These are phyloP conservation scores for Diplodia scrobiculata DNA, from an alignment of 2,329 filamentous ascomycete species.

Conservation along the genomic window DNA sequence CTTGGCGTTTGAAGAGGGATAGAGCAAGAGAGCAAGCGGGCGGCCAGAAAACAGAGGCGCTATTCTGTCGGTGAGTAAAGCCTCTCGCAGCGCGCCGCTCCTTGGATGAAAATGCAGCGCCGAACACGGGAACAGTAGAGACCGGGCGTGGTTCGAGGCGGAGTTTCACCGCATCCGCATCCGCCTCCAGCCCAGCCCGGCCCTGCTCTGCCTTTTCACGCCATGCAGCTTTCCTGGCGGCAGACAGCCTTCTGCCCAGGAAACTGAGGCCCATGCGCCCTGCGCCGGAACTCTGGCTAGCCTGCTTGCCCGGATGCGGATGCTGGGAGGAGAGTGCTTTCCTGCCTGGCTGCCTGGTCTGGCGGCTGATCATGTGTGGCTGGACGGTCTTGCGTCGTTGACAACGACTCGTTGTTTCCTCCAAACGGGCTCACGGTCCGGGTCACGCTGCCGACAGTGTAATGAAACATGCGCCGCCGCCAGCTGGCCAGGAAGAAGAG, in stretches of 20 bases:
- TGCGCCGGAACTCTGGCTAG: slow-evolving; percentile 6
- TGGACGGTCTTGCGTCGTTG: not conserved
- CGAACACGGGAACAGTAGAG: slow-evolving; percentile 1
- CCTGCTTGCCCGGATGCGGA: slow-evolving; percentile 13
- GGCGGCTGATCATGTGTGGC: slow-evolving; percentile 16
- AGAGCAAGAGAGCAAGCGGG: not conserved
- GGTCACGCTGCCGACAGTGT: slow-evolving; percentile 7
- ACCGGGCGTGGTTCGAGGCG: slow-evolving; percentile 6
- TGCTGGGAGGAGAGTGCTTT: slow-evolving; percentile 1
- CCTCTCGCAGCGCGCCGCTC: slow-evolving; percentile 11
- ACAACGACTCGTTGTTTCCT: not conserved
- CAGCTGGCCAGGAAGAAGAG: not conserved
- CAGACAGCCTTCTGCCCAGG: not conserved
- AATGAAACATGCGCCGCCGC: not conserved
- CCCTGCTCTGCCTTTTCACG: not conserved
- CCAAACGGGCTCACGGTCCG: slow-evolving; percentile 5
- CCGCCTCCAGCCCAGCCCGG: not conserved
- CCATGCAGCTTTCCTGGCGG: slow-evolving; percentile 5
- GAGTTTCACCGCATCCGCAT: slow-evolving; percentile 23
- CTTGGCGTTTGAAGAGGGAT: not conserved
- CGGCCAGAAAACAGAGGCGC: not conserved
- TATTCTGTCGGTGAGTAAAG: not conserved
- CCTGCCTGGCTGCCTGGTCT: slow-evolving; percentile 11
- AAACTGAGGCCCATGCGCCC: slow-evolving; percentile 10
- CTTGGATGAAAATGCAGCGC: not conserved